A percentile compares a stretch with the other conserved stretches of the same genome.
Evolutionary conservation across 2,329 filamentous ascomycete genomes (phyloP).

Genomic region (Pseudogymnoascus pannorum): DNA sequence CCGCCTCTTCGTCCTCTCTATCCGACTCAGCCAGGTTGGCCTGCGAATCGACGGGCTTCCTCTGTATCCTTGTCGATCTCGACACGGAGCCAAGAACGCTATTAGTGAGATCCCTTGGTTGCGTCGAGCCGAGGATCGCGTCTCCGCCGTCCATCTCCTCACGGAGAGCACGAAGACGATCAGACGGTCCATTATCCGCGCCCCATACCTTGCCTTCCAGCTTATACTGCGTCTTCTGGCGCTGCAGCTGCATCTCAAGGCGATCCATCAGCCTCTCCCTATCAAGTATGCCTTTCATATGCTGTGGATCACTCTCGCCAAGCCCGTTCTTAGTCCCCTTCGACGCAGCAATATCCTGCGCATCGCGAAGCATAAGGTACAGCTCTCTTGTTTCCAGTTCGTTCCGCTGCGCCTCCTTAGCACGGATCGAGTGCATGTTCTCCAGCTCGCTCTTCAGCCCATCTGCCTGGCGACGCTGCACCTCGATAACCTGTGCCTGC

Average conservation of each 20-base stretch:
- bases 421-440: slow-evolving; percentile 74
- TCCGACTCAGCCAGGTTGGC: slow-evolving; percentile 30
- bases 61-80: slow-evolving; percentile 49
- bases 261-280: slow-evolving; percentile 88
- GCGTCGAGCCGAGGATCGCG: slow-evolving; percentile 43
- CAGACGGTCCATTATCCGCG: slow-evolving; percentile 74
- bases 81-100: slow-evolving; percentile 68
- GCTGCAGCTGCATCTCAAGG: slow-evolving; percentile 88
- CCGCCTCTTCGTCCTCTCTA: slow-evolving; percentile 46
- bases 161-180: slow-evolving; percentile 81
- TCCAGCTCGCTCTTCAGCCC: slow-evolving; percentile 83
- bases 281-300: slow-evolving; percentile 88
- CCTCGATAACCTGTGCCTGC: slow-evolving; percentile 81
- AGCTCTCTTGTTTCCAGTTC: slow-evolving; percentile 94
- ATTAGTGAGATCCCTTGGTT: slow-evolving; percentile 58
- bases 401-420: slow-evolving; percentile 87
- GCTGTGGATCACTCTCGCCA: slow-evolving; percentile 59
- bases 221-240: slow-evolving; percentile 96
- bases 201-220: slow-evolving; percentile 90
- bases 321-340: slow-evolving; percentile 56
- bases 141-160: slow-evolving; percentile 81
- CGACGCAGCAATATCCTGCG: slow-evolving; percentile 89
- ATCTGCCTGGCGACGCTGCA: slow-evolving; percentile 79
- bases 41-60: slow-evolving; percentile 43
- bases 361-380: slow-evolving; percentile 96